A percentile compares a stretch with the other conserved stretches of the same genome.
phyloP scores from a whole-genome alignment of 176 grass and related monocot genomes.

The Canna indica region DNA sequence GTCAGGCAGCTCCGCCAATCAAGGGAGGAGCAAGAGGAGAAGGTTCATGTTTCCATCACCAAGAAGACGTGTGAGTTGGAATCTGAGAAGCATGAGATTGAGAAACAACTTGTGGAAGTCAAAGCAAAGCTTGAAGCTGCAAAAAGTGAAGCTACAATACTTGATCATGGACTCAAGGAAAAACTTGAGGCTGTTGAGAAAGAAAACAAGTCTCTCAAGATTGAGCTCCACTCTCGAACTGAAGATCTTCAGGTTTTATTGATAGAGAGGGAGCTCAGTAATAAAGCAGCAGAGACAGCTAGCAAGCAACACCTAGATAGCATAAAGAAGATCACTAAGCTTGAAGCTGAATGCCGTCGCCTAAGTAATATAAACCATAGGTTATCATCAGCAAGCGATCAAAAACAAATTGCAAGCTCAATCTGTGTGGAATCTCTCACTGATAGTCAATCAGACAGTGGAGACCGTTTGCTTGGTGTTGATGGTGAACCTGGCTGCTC shows the following conservation, averaged over 20 bases:
- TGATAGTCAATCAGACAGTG: slow-evolving; percentile 76
- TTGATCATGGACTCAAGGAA: slow-evolving; percentile 34
- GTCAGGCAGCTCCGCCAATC: slow-evolving; percentile 82
- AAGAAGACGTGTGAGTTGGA: slow-evolving; percentile 43
- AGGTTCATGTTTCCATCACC: slow-evolving; percentile 39
- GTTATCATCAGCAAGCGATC: slow-evolving; percentile 32
- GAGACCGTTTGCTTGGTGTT: slow-evolving; percentile 46
- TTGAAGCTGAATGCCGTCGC: slow-evolving; percentile 75
- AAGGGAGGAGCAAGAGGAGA: slow-evolving; percentile 70
- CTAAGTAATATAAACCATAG: slow-evolving; percentile 39
- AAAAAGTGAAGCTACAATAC: slow-evolving; percentile 27
- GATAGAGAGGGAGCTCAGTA: slow-evolving; percentile 76
- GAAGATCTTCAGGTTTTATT: slow-evolving; percentile 52
- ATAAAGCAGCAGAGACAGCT: slow-evolving; percentile 82
- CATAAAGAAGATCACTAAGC: slow-evolving; percentile 65
- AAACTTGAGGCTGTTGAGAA: slow-evolving; percentile 47
- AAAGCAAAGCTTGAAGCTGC: slow-evolving; percentile 42
- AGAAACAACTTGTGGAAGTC: slow-evolving; percentile 39
- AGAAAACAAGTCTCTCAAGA: slow-evolving; percentile 60
- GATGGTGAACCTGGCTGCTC: slow-evolving; percentile 57
- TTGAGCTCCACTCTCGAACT: slow-evolving; percentile 28
- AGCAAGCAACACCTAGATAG: slow-evolving; percentile 87
- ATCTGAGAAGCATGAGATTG: slow-evolving; percentile 40
- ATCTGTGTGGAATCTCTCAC: slow-evolving; percentile 55
- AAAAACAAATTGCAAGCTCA: slow-evolving; percentile 26